Base-by-base conservation (phyloP, 441 rosid species). In the Biscutella laevigata region DNA sequence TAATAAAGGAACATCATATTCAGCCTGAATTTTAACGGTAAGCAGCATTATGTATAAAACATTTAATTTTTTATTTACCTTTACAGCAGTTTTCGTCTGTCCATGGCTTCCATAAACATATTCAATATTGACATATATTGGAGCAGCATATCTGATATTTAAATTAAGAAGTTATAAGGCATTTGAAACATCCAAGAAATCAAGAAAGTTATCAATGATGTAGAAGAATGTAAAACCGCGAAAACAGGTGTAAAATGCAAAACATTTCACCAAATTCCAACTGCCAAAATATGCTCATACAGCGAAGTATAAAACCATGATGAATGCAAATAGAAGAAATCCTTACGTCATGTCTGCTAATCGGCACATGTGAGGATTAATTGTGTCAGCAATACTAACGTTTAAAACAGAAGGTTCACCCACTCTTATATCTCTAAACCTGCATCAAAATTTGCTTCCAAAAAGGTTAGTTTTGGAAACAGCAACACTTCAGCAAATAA, bases 361-460 rank as follows among this genome's bases (percentile, higher is more conserved):
- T 26, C 98, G 95, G 60, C 98, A 88, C 72, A 66, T 74, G 54
- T 88, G 95, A 7, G 98, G 98, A 64, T 44, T 71, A 42, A 85
- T 66, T 34, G 41, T 21, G 38, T 78, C 81, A 5, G 25, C 34
- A 25, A 72, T 55, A 32, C 61, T 72, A 44, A 67, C 49, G 11
- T 41, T 57, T 4, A 70, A 19, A 51, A 78, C 44, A 1, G 79
- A 71, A 22, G 98, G 94, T 30, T 58, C 71, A 37, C 95, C 95
- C 56, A 91, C 78, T 49, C 76, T 74, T 61, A 91, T 78, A 43
- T 73, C 82, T 58, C 59, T 75, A 62, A 91, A 91, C 80, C 96
- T 91, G 77, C 73, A 73, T 4, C 47, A 57, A 29, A 45, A 57
- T 5, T 8, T 11, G 25, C 29, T 26, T 7, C 2, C 9, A 2